Percentiles rank a stretch among this genome's conserved stretches.
These are phyloP conservation scores for Pythium brassicae DNA, from an alignment of 352 stramenopile species.

Conservation along the genomic window DNA sequence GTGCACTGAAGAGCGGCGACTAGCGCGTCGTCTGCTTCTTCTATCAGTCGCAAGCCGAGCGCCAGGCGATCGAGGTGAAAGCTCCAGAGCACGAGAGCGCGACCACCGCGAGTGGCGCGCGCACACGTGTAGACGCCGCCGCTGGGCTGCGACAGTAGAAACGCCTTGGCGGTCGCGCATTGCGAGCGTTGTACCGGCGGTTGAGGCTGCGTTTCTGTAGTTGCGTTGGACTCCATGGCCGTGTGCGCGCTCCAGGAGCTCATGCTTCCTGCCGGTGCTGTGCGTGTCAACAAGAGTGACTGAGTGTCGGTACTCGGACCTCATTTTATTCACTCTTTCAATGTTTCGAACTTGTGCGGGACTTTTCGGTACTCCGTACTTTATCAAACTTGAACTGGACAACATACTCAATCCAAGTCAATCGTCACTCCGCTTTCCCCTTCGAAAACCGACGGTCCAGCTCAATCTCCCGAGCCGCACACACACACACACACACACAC, in stretches of 20 bases:
- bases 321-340: neutral
- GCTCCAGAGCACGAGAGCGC: constrained; percentile 34
- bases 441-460: constrained; percentile 1
- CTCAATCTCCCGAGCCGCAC: neutral
- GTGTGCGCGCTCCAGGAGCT: constrained; percentile 2
- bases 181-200: neutral
- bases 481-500: constrained; percentile 13
- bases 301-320: neutral
- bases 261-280: neutral
- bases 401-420: neutral
- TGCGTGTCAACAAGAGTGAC: neutral
- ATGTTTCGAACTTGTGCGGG: neutral
- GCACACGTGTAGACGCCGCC: constrained; percentile 62
- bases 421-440: neutral
- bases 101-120: constrained; percentile 14
- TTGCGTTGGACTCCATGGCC: neutral
- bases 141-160: constrained; percentile 36
- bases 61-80: constrained; percentile 59
- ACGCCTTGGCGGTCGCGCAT: constrained; percentile 30
- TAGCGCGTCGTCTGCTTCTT: neutral
- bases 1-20: constrained; percentile 7
- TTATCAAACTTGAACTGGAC: neutral
- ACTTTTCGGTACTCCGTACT: neutral
- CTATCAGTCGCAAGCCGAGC: constrained; percentile 3
- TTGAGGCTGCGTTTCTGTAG: neutral